These are phyloP conservation scores for Trichophyton verrucosum DNA, from an alignment of 2,329 filamentous ascomycete species.

Conservation along the genomic window DNA sequence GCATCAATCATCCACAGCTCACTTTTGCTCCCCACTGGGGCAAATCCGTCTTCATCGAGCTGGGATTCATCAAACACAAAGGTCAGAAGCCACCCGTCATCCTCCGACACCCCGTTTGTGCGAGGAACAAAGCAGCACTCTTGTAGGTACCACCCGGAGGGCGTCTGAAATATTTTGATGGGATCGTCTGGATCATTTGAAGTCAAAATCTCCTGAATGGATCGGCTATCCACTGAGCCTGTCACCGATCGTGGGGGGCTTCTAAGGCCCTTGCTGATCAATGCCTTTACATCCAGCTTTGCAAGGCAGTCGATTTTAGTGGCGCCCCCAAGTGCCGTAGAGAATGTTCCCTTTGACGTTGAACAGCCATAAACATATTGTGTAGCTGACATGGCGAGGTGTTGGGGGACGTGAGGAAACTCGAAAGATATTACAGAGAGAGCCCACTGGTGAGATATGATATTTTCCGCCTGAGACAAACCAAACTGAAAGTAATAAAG, in stretches of 20 bases:
- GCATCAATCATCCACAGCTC: slow-evolving; percentile 61
- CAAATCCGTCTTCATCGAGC: slow-evolving; percentile 40
- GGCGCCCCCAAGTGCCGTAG: not conserved
- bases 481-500: slow-evolving; percentile 57
- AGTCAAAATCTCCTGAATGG: slow-evolving; percentile 40
- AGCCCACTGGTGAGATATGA: slow-evolving; percentile 51
- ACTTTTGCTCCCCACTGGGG: slow-evolving; percentile 35
- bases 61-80: slow-evolving; percentile 61
- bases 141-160: slow-evolving; percentile 50
- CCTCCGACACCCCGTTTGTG: slow-evolving; percentile 36
- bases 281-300: slow-evolving; percentile 23
- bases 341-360: not conserved
- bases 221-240: slow-evolving; percentile 51
- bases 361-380: slow-evolving; percentile 54
- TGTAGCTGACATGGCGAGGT: slow-evolving; percentile 44
- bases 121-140: slow-evolving; percentile 54
- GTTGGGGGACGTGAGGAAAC: slow-evolving; percentile 49
- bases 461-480: slow-evolving; percentile 23
- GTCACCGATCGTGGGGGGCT: slow-evolving; percentile 39
- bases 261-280: slow-evolving; percentile 43
- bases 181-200: slow-evolving; percentile 39
- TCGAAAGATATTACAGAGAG: slow-evolving; percentile 55
- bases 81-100: slow-evolving; percentile 55
- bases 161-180: slow-evolving; percentile 51
- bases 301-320: not conserved